A percentile compares a stretch with the other conserved stretches of the same genome.
Conservation (phyloP, 768 basidiomycete species). For the Chalciporus pseudorubinellus region DNA sequence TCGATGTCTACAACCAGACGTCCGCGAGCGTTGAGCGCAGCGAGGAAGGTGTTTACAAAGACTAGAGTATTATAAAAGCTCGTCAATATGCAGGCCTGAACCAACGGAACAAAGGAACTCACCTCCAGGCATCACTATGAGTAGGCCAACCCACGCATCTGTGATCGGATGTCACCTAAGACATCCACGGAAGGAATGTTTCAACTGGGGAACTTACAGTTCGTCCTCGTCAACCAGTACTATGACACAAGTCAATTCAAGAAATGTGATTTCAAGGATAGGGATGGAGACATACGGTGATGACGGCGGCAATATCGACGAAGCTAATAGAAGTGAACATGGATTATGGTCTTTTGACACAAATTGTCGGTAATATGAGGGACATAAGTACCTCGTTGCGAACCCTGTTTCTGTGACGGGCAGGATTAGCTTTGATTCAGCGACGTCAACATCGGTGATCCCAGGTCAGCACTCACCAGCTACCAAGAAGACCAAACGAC, state of each 20-base stretch:
- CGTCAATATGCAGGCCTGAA: neutral
- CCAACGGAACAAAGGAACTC: neutral
- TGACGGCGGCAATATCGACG: neutral
- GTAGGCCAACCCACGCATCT: slow-evolving; percentile 18
- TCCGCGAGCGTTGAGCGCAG: slow-evolving; percentile 14
- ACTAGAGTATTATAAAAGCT: slow-evolving; percentile 4
- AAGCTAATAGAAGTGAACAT: slow-evolving; percentile 2
- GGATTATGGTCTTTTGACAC: too few species aligned
- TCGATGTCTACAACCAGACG: slow-evolving; percentile 10
- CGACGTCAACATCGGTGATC: neutral
- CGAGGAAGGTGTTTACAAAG: slow-evolving; percentile 17
- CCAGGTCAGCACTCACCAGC: slow-evolving; percentile 12
- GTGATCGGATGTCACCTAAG: neutral
- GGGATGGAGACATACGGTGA: slow-evolving; percentile 11
- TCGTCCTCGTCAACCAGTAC: slow-evolving; percentile 18
- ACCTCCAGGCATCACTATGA: slow-evolving; percentile 21
- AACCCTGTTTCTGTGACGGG: slow-evolving; percentile 12
- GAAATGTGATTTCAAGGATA: neutral
- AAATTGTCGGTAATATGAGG: neutral
- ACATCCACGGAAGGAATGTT: neutral
- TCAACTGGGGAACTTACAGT: slow-evolving; percentile 1
- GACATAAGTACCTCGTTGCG: slow-evolving; percentile 15
- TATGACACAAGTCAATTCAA: neutral
- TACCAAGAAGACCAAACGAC: slow-evolving; percentile 1
- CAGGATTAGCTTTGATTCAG: slow-evolving; percentile 1